phyloP scores from a whole-genome alignment of 495 filamentous ascomycete genomes.

The Tuber brumale region DNA sequence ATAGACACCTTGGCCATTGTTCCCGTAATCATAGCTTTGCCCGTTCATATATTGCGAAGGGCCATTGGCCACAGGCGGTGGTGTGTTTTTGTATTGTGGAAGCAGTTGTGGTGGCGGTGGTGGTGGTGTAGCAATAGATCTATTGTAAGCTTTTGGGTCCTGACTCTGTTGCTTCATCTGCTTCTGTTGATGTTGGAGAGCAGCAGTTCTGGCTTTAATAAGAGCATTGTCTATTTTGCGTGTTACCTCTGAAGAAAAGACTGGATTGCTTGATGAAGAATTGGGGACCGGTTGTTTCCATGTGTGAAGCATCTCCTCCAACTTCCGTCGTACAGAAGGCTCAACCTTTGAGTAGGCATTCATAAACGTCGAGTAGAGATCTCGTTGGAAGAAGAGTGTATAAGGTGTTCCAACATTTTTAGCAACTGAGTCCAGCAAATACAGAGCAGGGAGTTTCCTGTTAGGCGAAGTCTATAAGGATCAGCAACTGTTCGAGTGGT shows the following conservation, averaged over 20 bases:
- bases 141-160: slow-evolving; percentile 31
- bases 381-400: slow-evolving; percentile 83
- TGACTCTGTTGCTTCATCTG: slow-evolving; percentile 53
- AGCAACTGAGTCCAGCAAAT: slow-evolving; percentile 94
- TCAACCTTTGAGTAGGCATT: slow-evolving; percentile 87
- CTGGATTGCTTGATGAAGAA: slow-evolving; percentile 76
- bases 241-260: slow-evolving; percentile 78
- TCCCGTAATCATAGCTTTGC: slow-evolving; percentile 39
- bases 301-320: slow-evolving; percentile 95
- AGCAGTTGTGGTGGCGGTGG: slow-evolving; percentile 43
- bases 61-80: slow-evolving; percentile 38
- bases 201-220: slow-evolving; percentile 75
- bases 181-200: slow-evolving; percentile 63
- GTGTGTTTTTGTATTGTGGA: slow-evolving; percentile 38
- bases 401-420: slow-evolving; percentile 99
- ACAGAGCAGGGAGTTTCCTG: slow-evolving; percentile 88
- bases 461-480: slow-evolving; percentile 65
- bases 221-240: slow-evolving; percentile 87
- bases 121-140: slow-evolving; percentile 41
- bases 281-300: slow-evolving; percentile 97
- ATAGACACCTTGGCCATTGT: slow-evolving; percentile 36
- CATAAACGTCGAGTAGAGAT: slow-evolving; percentile 92
- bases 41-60: slow-evolving; percentile 26
- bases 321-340: slow-evolving; percentile 66
- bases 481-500: neutral